Conservation (phyloP, 2,329 filamentous ascomycete species). For the Saccharata proteae region DNA sequence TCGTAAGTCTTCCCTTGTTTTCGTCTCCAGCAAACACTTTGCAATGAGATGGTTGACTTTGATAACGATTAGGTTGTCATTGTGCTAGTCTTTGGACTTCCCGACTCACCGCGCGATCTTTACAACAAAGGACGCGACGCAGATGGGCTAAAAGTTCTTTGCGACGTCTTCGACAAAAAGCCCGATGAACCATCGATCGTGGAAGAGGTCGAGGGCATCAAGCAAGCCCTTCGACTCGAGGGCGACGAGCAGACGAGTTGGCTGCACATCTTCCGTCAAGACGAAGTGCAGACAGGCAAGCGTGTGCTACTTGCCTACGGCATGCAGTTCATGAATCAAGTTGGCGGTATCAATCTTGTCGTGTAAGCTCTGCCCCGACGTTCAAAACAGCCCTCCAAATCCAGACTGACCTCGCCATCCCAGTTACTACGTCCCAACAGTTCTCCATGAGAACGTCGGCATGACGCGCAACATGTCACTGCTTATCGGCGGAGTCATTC, state of each 20-base stretch:
- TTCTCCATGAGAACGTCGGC: conserved; percentile 28
- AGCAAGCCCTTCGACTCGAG: conserved; percentile 34
- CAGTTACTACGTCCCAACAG: conserved; percentile 8
- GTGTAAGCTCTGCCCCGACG: background rate
- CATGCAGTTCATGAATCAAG: conserved; percentile 51
- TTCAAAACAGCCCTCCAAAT: background rate
- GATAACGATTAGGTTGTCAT: conserved; percentile 21
- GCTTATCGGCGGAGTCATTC: conserved; percentile 32
- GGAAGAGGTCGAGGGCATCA: conserved; percentile 48
- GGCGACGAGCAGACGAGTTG: conserved; percentile 7
- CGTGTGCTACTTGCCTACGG: conserved; percentile 48
- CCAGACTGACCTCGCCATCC: conserved; percentile 17
- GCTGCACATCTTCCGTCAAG: conserved; percentile 14
- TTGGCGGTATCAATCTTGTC: conserved; percentile 35
- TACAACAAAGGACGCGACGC: conserved; percentile 27
- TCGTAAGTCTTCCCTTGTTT: conserved; percentile 19
- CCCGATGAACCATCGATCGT: conserved; percentile 43
- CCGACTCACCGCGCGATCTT: conserved; percentile 20
- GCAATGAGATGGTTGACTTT: no score
- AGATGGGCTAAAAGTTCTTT: conserved; percentile 38
- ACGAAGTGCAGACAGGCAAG: conserved; percentile 44
- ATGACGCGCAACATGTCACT: conserved; percentile 31
- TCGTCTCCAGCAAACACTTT: no score
- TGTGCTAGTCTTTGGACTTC: conserved; percentile 26
- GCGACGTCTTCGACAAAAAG: conserved; percentile 34